phyloP scores from a whole-genome alignment of 441 rosid genomes.

The Flueggea neowawraea region DNA sequence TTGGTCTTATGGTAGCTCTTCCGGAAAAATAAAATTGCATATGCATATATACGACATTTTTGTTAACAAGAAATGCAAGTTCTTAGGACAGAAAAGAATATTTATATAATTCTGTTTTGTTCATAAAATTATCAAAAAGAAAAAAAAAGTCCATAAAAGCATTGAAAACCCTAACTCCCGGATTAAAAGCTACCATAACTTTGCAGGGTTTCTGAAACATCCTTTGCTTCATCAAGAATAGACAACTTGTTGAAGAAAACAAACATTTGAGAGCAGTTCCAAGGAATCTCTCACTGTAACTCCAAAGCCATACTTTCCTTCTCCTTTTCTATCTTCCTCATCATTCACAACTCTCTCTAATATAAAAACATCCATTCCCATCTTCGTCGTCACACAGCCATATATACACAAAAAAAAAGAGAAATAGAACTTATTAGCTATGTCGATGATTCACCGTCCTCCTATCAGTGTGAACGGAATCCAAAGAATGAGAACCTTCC shows the following conservation, averaged over 20 bases:
- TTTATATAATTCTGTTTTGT: too few relatives aligned
- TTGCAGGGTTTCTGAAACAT: conserved; percentile 17
- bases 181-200: too few relatives aligned
- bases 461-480: conserved; percentile 47
- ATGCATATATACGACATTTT: too few relatives aligned
- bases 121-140: too few relatives aligned
- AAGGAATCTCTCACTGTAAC: conserved; percentile 25
- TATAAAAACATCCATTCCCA: neutral
- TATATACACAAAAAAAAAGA: neutral
- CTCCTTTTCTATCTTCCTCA: neutral
- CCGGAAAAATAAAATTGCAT: too few relatives aligned
- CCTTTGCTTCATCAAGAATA: conserved; percentile 23
- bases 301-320: conserved; percentile 26
- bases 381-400: neutral
- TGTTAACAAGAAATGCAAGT: too few relatives aligned
- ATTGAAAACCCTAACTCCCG: too few relatives aligned
- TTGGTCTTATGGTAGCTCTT: too few relatives aligned
- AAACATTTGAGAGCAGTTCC: neutral
- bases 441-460: conserved; percentile 45
- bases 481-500: conserved; percentile 59
- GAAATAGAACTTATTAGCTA: conserved; percentile 1
- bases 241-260: conserved; percentile 1
- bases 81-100: too few relatives aligned
- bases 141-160: too few relatives aligned
- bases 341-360: neutral